phyloP scores from a whole-genome alignment of 768 basidiomycete species.

The Epithele typhae region DNA sequence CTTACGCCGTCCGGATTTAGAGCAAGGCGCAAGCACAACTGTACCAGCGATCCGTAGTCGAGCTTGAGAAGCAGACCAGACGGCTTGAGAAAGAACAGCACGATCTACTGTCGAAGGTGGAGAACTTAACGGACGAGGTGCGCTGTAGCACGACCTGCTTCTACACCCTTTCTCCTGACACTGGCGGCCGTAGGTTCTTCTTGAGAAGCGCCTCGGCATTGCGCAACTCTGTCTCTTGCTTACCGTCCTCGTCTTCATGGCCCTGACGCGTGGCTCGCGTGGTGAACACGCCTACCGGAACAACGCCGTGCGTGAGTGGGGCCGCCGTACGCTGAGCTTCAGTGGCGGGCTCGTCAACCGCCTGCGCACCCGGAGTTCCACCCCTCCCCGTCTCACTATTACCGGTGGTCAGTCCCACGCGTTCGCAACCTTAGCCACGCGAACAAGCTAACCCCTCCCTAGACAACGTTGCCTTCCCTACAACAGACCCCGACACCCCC shows the following conservation, averaged over 20 bases:
- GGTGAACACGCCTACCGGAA: conserved; percentile 22
- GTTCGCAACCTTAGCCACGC: too few relatives aligned
- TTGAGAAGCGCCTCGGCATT: conserved; percentile 88
- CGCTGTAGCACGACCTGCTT: not conserved
- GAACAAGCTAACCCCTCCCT: not conserved
- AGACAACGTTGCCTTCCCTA: conserved; percentile 18
- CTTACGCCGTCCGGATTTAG: conserved; percentile 33
- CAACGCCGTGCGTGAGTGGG: conserved; percentile 38
- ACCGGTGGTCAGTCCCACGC: too few relatives aligned
- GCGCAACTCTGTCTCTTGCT: conserved; percentile 83
- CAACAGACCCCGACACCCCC: conserved; percentile 8
- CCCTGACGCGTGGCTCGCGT: conserved; percentile 74
- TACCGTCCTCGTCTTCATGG: conserved; percentile 81
- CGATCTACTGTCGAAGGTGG: conserved; percentile 64
- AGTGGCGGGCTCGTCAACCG: conserved; percentile 49
- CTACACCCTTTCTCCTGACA: not conserved
- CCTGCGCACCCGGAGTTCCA: conserved; percentile 32
- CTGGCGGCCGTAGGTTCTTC: conserved; percentile 50
- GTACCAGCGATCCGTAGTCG: conserved; percentile 57
- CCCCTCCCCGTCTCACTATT: conserved; percentile 8
- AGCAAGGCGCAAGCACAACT: conserved; percentile 65
- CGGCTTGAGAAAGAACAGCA: conserved; percentile 68
- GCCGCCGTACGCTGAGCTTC: conserved; percentile 48
- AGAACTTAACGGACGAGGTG: conserved; percentile 80
- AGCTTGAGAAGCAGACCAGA: conserved; percentile 65